Conservation (phyloP, 2,329 filamentous ascomycete genomes). For the Aspergillus flavus region DNA sequence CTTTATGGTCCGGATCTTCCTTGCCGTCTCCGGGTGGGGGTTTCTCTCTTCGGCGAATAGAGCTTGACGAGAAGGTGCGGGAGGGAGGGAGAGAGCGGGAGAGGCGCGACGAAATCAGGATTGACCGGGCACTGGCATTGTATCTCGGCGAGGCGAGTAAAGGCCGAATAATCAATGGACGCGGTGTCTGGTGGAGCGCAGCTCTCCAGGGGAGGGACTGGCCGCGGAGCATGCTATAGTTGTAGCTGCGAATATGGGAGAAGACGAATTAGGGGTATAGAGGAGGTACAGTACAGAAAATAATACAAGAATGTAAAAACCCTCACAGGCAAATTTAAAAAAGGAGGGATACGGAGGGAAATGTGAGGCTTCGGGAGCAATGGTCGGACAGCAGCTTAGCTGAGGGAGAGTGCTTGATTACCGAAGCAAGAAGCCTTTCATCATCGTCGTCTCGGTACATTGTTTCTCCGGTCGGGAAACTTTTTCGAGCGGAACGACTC, state of each 20-base stretch:
- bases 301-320: conserved; percentile 1
- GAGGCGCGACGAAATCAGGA: conserved; percentile 28
- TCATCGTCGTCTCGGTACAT: conserved; percentile 32
- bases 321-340: not conserved
- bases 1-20: conserved; percentile 32
- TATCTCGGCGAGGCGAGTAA: conserved; percentile 35
- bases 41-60: conserved; percentile 59
- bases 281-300: conserved; percentile 12
- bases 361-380: conserved; percentile 4
- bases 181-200: conserved; percentile 57
- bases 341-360: not conserved
- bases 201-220: conserved; percentile 67
- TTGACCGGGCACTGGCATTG: conserved; percentile 32
- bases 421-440: conserved; percentile 35
- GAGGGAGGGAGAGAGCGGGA: conserved; percentile 29
- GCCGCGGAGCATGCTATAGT: conserved; percentile 63
- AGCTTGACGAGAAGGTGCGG: conserved; percentile 49
- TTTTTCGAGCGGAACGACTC: conserved; percentile 36
- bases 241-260: conserved; percentile 16
- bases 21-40: conserved; percentile 47
- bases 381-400: not conserved
- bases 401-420: conserved; percentile 28
- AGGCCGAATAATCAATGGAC: conserved; percentile 39
- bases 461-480: conserved; percentile 37
- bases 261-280: conserved; percentile 10